phyloP scores from a whole-genome alignment of 768 basidiomycete genomes.

The Leucocoprinus birnbaumii region DNA sequence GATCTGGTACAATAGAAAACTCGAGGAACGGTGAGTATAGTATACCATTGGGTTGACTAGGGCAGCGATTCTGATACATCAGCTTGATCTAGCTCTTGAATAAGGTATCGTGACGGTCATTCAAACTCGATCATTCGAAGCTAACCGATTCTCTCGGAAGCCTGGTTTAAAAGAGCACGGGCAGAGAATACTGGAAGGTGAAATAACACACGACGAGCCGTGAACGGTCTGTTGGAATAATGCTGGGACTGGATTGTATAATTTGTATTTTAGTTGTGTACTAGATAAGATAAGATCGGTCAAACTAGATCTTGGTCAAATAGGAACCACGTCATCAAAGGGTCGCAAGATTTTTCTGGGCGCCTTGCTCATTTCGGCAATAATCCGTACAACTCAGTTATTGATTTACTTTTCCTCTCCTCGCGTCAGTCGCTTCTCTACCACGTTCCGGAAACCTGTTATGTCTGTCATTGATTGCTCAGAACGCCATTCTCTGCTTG shows the following conservation, averaged over 20 bases:
- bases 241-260: background rate
- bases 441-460: background rate
- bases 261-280: background rate
- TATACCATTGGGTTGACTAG: background rate
- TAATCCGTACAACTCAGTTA: background rate
- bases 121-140: background rate
- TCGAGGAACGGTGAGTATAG: conserved; percentile 37
- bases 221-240: conserved; percentile 12
- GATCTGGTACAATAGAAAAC: conserved; percentile 37
- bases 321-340: conserved; percentile 5
- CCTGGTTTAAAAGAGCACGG: conserved; percentile 50
- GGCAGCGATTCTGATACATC: too few relatives aligned
- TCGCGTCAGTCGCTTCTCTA: background rate
- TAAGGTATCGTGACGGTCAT: conserved; percentile 20
- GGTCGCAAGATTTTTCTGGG: background rate
- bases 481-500: background rate
- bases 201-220: conserved; percentile 31
- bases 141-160: conserved; percentile 14
- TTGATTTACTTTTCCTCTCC: too few relatives aligned
- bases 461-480: background rate
- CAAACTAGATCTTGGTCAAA: background rate
- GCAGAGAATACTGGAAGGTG: conserved; percentile 49
- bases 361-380: background rate
- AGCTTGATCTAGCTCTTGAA: conserved; percentile 26
- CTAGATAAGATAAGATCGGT: conserved; percentile 20